phyloP scores from a whole-genome alignment of 225 moss, liverwort and hornwort genomes.

The Physcomitrellopsis africana region DNA sequence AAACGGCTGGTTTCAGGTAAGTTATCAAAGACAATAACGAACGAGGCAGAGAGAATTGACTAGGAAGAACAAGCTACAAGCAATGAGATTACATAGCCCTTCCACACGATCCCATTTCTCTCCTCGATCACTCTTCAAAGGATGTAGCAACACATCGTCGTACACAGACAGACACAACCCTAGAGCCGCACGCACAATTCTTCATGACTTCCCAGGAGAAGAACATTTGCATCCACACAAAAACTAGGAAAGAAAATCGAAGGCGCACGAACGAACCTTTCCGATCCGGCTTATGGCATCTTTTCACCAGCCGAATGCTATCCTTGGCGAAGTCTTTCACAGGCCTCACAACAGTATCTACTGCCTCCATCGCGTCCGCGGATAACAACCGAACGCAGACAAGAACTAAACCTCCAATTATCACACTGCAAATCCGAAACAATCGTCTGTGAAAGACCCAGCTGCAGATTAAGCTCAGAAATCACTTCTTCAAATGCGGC shows the following conservation, averaged over 20 bases:
- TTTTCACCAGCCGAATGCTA: slow-evolving; percentile 73
- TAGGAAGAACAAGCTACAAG: too few species aligned
- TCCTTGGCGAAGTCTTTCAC: slow-evolving; percentile 80
- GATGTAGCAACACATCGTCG: background rate
- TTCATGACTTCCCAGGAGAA: background rate
- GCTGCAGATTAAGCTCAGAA: too few species aligned
- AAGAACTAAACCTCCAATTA: background rate
- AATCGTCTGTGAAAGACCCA: too few species aligned
- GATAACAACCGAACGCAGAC: too few species aligned
- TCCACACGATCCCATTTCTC: too few species aligned
- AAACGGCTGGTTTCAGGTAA: too few species aligned
- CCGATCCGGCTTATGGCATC: slow-evolving; percentile 85
- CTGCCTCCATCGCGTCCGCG: slow-evolving; percentile 58
- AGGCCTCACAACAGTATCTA: slow-evolving; percentile 68
- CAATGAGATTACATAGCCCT: too few species aligned
- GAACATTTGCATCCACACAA: too few species aligned
- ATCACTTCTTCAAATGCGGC: background rate
- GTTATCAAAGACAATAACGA: too few species aligned
- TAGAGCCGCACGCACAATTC: background rate
- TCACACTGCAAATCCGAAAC: background rate
- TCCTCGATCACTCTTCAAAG: background rate
- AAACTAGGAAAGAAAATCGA: background rate
- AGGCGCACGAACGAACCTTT: slow-evolving; percentile 30
- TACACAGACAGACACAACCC: background rate
- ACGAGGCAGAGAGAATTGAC: too few species aligned